A percentile compares a stretch with the other conserved stretches of the same genome.
These are phyloP conservation scores for Claviceps capensis DNA, from an alignment of 2,329 filamentous ascomycete species.

Conservation along the genomic window DNA sequence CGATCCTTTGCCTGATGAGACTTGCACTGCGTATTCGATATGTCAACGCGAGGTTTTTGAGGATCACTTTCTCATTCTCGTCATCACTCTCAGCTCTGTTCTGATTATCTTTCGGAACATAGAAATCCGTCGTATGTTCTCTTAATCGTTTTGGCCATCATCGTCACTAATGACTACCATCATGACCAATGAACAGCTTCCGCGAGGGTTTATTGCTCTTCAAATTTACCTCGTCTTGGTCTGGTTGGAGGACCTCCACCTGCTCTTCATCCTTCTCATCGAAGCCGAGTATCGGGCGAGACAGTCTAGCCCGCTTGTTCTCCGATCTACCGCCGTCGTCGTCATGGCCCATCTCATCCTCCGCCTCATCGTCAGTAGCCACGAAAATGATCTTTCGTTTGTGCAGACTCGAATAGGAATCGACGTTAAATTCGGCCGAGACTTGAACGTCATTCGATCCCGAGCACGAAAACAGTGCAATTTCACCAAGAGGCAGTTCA, in stretches of 20 bases:
- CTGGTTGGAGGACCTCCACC: not conserved
- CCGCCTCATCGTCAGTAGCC: constrained; percentile 14
- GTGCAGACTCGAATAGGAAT: constrained; percentile 5
- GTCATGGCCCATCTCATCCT: constrained; percentile 14
- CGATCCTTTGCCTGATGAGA: constrained; percentile 4
- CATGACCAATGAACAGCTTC: not conserved
- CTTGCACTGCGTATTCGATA: constrained; percentile 11
- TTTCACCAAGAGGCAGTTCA: not conserved
- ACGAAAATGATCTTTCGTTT: constrained; percentile 16
- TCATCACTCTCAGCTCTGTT: constrained; percentile 3
- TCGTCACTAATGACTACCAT: not conserved
- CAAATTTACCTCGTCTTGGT: not conserved
- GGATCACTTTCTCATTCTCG: constrained; percentile 7
- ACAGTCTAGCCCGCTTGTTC: not conserved
- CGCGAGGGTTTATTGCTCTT: not conserved
- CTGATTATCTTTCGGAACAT: constrained; percentile 3
- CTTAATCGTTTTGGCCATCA: not conserved
- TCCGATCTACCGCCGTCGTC: not conserved
- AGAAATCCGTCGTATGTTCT: not conserved
- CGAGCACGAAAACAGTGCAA: constrained; percentile 2
- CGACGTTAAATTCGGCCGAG: not conserved
- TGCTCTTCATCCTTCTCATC: constrained; percentile 1
- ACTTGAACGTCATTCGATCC: constrained; percentile 6
- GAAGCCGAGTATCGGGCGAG: not conserved
- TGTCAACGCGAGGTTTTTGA: constrained; percentile 9